Evolutionary conservation across 2,329 filamentous ascomycete genomes (phyloP), one percentile per base, ranked within the genome.

Genomic region (Alternaria gaisen): DNA sequence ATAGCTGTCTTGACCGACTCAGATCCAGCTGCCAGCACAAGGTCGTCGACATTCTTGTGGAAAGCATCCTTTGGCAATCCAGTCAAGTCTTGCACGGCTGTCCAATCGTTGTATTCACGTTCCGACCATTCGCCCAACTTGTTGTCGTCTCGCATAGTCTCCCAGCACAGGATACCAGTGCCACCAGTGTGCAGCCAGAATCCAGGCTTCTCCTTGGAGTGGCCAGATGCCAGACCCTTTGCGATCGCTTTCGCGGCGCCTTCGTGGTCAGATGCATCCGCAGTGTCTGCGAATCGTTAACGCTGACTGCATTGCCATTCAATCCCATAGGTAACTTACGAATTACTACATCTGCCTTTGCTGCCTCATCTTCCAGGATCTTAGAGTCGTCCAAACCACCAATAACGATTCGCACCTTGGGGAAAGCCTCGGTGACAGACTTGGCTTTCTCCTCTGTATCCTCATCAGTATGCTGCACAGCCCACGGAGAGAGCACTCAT

Each of bases 21-120:
- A 0, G 77, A 76, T 0, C 81, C 84, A 3, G 83, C 80, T 0
- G 76, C 77, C 0, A 90, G 78, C 8, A 92, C 86, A 24, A 91
- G 81, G 71, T 87, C 85, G 74, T 94, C 91, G 6, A 91, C 85
- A 67, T 88, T 82, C 20, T 89, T 85, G 78, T 93, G 91, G 41
- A 83, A 78, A 4, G 84, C 88, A 5, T 80, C 75, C 64, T 87
- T 83, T 0, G 88, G 88, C 0, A 91, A 71, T 20, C 70, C 81
- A 3, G 84, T 78, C 36, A 90, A 79, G 34, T 84, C 83, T 14
- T 82, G 77, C 24, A 91, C 82, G 44, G 83, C 84, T 4, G 84
- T 80, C 64, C 86, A 80, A 66, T 91, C 88, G 67, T 88, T 80
- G 78, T 88, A 90, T 9, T 81, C 75, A 52, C 82, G 82, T 24